Conservation (phyloP, 441 rosid species). For the Iberis amara region DNA sequence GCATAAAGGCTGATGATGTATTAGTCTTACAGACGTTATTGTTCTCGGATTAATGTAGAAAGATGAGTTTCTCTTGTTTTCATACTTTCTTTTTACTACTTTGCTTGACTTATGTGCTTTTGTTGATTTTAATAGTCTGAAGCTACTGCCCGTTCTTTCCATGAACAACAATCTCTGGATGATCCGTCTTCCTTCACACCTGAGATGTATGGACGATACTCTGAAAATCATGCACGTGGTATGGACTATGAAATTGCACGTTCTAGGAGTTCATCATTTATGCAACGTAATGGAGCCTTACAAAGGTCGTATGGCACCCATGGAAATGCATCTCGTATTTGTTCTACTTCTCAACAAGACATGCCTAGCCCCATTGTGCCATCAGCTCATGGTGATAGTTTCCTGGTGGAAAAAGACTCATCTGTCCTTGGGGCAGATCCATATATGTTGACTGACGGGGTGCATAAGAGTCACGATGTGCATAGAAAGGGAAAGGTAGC, state of each 20-base stretch:
- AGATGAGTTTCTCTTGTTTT: neutral
- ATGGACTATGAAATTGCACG: constrained; percentile 45
- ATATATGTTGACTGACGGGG: constrained; percentile 48
- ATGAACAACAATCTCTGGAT: constrained; percentile 68
- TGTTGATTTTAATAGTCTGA: constrained; percentile 31
- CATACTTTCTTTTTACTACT: neutral
- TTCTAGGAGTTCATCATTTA: constrained; percentile 49
- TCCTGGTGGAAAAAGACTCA: constrained; percentile 44
- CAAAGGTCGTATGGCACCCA: constrained; percentile 49
- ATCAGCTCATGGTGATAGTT: constrained; percentile 53
- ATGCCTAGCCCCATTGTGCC: constrained; percentile 47
- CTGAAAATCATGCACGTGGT: constrained; percentile 56
- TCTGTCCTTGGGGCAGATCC: constrained; percentile 42
- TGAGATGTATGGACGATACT: constrained; percentile 51
- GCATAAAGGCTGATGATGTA: neutral
- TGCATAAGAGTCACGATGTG: constrained; percentile 47
- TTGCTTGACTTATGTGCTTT: constrained; percentile 9
- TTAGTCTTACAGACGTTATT: neutral
- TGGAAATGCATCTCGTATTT: constrained; percentile 49
- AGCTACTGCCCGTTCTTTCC: constrained; percentile 50
- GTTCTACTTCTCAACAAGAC: constrained; percentile 55
- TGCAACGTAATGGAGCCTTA: constrained; percentile 48
- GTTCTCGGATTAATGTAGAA: neutral
- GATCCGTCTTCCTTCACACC: constrained; percentile 55
- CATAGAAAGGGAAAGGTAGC: constrained; percentile 82